phyloP scores from a whole-genome alignment of 2,329 filamentous ascomycete species.

The Teratosphaeria nubilosa region DNA sequence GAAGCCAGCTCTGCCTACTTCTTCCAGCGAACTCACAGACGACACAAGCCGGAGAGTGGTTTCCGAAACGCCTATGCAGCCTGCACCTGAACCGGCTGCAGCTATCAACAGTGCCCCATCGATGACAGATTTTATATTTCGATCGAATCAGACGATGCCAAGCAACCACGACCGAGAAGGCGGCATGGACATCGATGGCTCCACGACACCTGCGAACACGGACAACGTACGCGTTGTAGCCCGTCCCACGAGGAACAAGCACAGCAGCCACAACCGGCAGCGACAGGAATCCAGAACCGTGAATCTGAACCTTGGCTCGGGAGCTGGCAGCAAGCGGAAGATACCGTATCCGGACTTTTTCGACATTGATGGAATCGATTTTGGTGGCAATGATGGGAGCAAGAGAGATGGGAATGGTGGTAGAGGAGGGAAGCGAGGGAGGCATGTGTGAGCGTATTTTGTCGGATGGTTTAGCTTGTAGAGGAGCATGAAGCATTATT shows the following conservation, averaged over 20 bases:
- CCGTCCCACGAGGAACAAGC: conserved; percentile 30
- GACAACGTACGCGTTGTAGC: neutral
- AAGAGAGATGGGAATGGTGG: conserved; percentile 14
- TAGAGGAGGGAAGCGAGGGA: conserved; percentile 25
- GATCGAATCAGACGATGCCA: conserved; percentile 46
- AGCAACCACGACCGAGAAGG: conserved; percentile 41
- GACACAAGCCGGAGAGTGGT: conserved; percentile 12
- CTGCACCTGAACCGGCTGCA: conserved; percentile 7
- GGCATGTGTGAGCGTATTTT: conserved; percentile 20
- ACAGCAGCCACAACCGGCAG: conserved; percentile 17
- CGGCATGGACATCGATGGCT: conserved; percentile 19
- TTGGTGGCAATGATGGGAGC: conserved; percentile 40
- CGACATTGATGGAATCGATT: conserved; percentile 53
- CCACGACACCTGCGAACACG: conserved; percentile 23
- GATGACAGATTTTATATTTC: conserved; percentile 53
- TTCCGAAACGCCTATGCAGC: conserved; percentile 13
- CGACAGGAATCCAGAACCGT: conserved; percentile 27
- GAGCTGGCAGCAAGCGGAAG: conserved; percentile 61
- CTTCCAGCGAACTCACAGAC: conserved; percentile 14
- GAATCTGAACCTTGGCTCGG: conserved; percentile 45
- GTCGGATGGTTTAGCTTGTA: neutral
- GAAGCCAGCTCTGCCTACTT: conserved; percentile 12
- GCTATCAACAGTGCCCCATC: conserved; percentile 1
- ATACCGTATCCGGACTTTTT: conserved; percentile 68
- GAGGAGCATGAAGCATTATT: neutral